Evolutionary conservation across 2,329 filamentous ascomycete genomes (phyloP).

Genomic region (Didymella pinodella): DNA sequence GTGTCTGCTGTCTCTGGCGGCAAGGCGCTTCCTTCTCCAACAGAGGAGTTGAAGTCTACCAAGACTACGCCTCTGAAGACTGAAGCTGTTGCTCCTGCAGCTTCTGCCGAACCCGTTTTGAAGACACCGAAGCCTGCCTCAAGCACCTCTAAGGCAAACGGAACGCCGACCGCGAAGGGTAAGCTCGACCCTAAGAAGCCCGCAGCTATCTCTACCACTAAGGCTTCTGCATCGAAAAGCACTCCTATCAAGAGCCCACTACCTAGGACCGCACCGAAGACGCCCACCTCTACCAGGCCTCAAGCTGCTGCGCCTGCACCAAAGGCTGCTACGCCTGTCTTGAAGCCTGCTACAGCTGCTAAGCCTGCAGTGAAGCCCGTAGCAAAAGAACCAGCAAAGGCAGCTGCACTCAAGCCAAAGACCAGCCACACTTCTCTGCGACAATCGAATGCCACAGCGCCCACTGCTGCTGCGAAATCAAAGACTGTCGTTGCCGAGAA

Average conservation of each 20-base stretch:
- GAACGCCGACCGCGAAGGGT: conserved; percentile 31
- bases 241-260: conserved; percentile 44
- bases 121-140: conserved; percentile 26
- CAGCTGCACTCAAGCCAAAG: conserved; percentile 34
- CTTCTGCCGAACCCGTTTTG: conserved; percentile 6
- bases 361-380: conserved; percentile 29
- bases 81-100: conserved; percentile 4
- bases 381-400: conserved; percentile 35
- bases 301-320: conserved; percentile 21
- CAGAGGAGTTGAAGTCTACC: conserved; percentile 31
- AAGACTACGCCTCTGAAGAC: conserved; percentile 12
- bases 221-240: conserved; percentile 35
- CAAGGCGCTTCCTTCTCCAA: conserved; percentile 46
- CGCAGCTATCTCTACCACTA: conserved; percentile 44
- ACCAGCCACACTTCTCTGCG: conserved; percentile 41
- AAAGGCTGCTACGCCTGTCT: conserved; percentile 24
- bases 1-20: conserved; percentile 50
- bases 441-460: conserved; percentile 34
- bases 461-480: conserved; percentile 35
- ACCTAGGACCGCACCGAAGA: conserved; percentile 40
- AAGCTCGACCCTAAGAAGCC: conserved; percentile 44
- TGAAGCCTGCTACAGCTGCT: conserved; percentile 27
- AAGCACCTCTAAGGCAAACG: conserved; percentile 29
- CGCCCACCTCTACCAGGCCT: conserved; percentile 41
- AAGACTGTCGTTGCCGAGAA: conserved; percentile 30